Evolutionary conservation across 169 alveolate genomes (phyloP).

Genomic region (Besnoitia besnoiti): DNA sequence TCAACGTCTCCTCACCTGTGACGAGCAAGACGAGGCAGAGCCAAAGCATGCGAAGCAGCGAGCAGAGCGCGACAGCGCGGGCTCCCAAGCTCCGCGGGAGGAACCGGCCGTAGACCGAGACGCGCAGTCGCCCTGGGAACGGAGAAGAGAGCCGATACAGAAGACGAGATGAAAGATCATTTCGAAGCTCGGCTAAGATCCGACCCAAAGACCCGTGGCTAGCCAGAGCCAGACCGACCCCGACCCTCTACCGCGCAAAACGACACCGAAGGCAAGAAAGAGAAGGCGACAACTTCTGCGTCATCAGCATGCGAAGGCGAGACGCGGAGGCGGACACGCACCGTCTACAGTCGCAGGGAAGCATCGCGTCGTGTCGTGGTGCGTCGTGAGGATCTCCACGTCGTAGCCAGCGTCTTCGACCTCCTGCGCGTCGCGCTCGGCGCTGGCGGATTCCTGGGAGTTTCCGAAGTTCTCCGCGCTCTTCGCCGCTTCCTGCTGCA

Average conservation of each 20-base stretch:
- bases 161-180: background rate
- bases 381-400: constrained; percentile 88
- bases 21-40: constrained; percentile 66
- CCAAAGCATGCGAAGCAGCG: constrained; percentile 86
- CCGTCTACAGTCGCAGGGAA: constrained; percentile 77
- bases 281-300: background rate
- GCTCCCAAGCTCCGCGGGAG: constrained; percentile 79
- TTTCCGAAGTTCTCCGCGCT: background rate
- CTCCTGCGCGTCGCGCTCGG: background rate
- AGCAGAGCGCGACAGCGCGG: constrained; percentile 83
- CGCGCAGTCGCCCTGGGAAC: constrained; percentile 81
- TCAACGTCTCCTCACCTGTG: constrained; percentile 46
- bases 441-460: background rate
- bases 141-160: background rate
- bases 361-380: constrained; percentile 86
- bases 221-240: background rate
- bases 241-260: background rate
- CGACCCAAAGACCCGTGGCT: too few relatives aligned
- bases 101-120: constrained; percentile 85
- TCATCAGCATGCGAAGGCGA: background rate
- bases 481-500: constrained; percentile 32
- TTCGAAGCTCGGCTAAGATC: too few relatives aligned
- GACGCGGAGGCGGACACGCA: constrained; percentile 66
- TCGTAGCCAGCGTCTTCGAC: constrained; percentile 71
- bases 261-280: too few relatives aligned